A percentile compares a stretch with the other conserved stretches of the same genome.
Conservation (phyloP, 2,329 filamentous ascomycete genomes). For the Calonectria crousiana region DNA sequence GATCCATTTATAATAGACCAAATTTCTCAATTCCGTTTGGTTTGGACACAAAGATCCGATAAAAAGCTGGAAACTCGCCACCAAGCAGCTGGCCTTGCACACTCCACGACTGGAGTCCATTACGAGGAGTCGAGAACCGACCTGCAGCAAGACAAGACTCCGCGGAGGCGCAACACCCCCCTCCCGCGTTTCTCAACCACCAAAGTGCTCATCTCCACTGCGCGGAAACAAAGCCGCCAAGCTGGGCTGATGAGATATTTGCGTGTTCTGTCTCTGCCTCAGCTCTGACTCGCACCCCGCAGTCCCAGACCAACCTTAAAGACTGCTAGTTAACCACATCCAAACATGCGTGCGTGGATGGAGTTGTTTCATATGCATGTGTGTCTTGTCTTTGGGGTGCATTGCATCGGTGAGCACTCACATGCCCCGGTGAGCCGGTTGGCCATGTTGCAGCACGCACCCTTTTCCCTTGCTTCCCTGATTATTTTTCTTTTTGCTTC, state of each 20-base stretch:
- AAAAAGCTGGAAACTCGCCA: background rate
- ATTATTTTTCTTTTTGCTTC: background rate
- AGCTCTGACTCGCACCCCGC: constrained; percentile 10
- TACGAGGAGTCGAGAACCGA: background rate
- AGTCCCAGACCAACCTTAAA: constrained; percentile 8
- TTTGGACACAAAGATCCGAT: background rate
- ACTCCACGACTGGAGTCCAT: background rate
- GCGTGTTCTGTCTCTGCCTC: background rate
- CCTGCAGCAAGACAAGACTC: too few relatives aligned
- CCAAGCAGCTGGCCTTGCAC: background rate
- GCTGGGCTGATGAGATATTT: constrained; percentile 1
- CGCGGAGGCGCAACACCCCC: background rate
- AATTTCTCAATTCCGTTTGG: background rate
- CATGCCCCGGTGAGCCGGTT: constrained; percentile 1
- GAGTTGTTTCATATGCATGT: constrained; percentile 16
- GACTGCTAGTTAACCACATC: background rate
- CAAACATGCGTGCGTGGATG: background rate
- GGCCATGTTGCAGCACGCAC: background rate
- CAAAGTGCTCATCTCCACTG: background rate
- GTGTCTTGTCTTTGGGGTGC: constrained; percentile 14
- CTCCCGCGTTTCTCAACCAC: background rate
- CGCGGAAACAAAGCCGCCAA: background rate
- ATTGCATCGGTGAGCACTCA: constrained; percentile 3
- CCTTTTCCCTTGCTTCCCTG: background rate
- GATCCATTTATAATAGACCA: background rate